Conservation (phyloP, 2,329 filamentous ascomycete genomes). For the Endothia cerciana region DNA sequence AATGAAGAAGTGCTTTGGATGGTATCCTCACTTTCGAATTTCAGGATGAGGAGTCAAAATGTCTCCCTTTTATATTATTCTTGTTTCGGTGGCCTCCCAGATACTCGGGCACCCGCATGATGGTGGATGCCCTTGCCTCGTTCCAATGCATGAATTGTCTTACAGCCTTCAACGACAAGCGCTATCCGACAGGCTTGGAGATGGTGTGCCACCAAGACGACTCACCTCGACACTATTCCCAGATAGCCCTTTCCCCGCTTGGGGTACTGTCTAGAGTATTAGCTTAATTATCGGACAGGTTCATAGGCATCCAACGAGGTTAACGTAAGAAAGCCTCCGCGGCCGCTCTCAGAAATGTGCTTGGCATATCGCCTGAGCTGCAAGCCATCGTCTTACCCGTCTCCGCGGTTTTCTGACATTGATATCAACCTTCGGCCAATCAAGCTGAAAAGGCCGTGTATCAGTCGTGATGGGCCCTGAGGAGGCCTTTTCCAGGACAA, state of each 20-base stretch:
- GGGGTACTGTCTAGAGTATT: neutral
- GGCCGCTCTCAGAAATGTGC: neutral
- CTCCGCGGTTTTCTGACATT: neutral
- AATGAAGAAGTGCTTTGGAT: neutral
- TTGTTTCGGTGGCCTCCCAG: neutral
- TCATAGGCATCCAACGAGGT: too few relatives aligned
- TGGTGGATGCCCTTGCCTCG: conserved; percentile 2
- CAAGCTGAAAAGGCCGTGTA: neutral
- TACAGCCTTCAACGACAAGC: neutral
- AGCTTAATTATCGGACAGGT: too few relatives aligned
- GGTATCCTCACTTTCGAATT: neutral
- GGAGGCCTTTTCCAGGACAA: neutral
- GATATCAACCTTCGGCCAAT: neutral
- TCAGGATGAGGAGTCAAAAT: neutral
- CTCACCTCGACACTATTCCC: neutral
- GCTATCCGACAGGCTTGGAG: neutral
- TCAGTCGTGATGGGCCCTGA: neutral
- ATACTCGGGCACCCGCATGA: neutral
- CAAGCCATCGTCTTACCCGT: neutral
- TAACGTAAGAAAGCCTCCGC: conserved; percentile 5
- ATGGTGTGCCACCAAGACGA: neutral
- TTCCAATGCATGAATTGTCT: neutral
- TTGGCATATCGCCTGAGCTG: neutral
- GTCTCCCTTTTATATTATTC: conserved; percentile 12
- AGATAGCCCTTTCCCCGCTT: neutral